phyloP scores from a whole-genome alignment of 106 monocot genomes.

The Cymbidium sinense region DNA sequence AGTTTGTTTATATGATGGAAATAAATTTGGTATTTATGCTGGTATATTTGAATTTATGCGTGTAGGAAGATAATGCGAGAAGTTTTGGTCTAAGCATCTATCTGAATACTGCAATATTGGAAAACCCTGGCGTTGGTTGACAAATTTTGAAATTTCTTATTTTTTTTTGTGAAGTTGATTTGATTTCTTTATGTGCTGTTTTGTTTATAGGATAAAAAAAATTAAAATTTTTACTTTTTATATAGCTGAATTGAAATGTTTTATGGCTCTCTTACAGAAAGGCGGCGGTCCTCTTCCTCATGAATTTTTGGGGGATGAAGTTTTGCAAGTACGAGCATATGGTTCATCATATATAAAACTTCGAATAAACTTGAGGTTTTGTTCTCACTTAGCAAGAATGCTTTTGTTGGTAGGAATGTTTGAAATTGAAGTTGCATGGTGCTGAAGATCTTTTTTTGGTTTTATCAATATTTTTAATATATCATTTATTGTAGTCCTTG shows the following conservation, averaged over 20 bases:
- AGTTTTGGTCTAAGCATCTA: neutral
- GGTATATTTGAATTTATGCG: neutral
- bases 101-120: neutral
- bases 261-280: conserved; percentile 27
- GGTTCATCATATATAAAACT: conserved; percentile 73
- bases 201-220: neutral
- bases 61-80: neutral
- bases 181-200: neutral
- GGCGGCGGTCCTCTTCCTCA: conserved; percentile 11
- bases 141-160: neutral
- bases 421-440: conserved; percentile 3
- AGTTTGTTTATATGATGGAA: neutral
- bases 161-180: neutral
- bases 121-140: neutral
- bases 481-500: neutral
- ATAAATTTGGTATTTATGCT: neutral
- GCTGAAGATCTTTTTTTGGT: neutral
- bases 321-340: conserved; percentile 79
- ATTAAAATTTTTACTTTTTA: neutral
- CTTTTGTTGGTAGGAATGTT: neutral
- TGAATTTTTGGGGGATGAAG: conserved; percentile 56
- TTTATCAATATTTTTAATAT: neutral
- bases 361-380: conserved; percentile 86
- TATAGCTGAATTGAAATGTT: neutral
- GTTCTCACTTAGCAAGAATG: conserved; percentile 2